A percentile compares a stretch with the other conserved stretches of the same genome.
Evolutionary conservation across 495 filamentous ascomycete genomes (phyloP).

Genomic region (Pseudevernia furfuracea): DNA sequence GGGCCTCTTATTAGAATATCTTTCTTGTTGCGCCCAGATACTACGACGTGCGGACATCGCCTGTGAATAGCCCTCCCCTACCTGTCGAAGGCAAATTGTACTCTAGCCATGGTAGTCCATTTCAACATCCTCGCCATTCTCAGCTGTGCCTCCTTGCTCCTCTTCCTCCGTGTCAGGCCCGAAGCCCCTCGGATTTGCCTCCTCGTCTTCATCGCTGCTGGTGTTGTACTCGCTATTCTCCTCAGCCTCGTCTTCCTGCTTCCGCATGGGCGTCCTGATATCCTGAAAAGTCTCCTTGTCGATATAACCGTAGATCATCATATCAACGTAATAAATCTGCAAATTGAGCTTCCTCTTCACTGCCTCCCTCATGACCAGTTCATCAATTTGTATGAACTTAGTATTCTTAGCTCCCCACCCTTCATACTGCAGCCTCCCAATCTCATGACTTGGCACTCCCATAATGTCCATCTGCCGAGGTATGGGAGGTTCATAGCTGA

Average conservation of each 20-base stretch:
- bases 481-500: slow-evolving; percentile 25
- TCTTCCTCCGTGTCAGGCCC: slow-evolving; percentile 5
- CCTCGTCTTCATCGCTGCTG: slow-evolving; percentile 3
- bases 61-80: background rate
- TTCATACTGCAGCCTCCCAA: slow-evolving; percentile 45
- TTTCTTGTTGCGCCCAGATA: background rate
- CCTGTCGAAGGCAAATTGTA: background rate
- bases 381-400: slow-evolving; percentile 46
- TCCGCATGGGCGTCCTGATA: slow-evolving; percentile 26
- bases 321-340: slow-evolving; percentile 35
- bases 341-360: slow-evolving; percentile 40
- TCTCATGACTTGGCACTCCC: slow-evolving; percentile 42
- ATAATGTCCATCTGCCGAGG: slow-evolving; percentile 27
- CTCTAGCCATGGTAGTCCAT: background rate
- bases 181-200: background rate
- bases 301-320: slow-evolving; percentile 51
- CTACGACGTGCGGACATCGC: background rate
- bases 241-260: slow-evolving; percentile 2
- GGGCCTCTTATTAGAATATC: no score
- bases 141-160: slow-evolving; percentile 2
- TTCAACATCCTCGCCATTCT: slow-evolving; percentile 1
- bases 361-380: slow-evolving; percentile 47
- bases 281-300: slow-evolving; percentile 37
- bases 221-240: slow-evolving; percentile 5
- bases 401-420: slow-evolving; percentile 39